Base-by-base conservation (phyloP, 2,329 filamentous ascomycete species). In the Pseudocercospora ulei region DNA sequence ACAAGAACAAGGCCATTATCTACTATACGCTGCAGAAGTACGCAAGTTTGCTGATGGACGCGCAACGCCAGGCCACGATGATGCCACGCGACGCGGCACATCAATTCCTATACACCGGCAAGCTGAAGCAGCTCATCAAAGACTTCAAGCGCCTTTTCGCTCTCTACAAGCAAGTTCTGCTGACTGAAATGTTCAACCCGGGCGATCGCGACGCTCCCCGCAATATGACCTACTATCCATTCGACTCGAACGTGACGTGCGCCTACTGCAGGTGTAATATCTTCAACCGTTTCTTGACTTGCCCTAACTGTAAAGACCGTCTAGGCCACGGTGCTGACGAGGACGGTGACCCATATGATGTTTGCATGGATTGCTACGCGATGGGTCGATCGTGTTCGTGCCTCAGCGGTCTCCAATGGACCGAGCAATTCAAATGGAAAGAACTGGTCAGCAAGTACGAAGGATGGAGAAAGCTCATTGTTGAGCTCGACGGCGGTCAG, bases 331-430 rank as follows among this genome's bases (percentile, higher is more conserved):
- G 77, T 16, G 55, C 49, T 19, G 50, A 55, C 14, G 75, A 72
- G 9, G 80, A 85, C 39, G 83, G 79, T 19, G 77, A 96, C 56
- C 83, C 83, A 0, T 98, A 96, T 58, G 90, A 98, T 59, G 72
- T 98, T 13, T 98, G 90, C 56, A 87, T 98, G 82, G 90, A 98
- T 52, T 98, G 90, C 57, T 98, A 93, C 56, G 82, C 78, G n/a
- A 93, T 96, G 82, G 90, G 90, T 13, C 76, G 90, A 35, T 94
- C 87, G 29, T 98, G 90, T 58, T 76, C 75, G 2, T 98, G 90
- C 56, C 73, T 93, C 35, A 93, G 87, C 3, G 78, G 77, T 7
- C 72, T 94, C 7, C 76, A 75, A 44, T 98, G 88, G 87, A 85
- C 84, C 35, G 87, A 98, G 58, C 90, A 96, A 58, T 95, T 87